Percentiles rank a stretch among this genome's conserved stretches.
Conservation (phyloP, 2,329 filamentous ascomycete species). For the Colletotrichum tropicicola region DNA sequence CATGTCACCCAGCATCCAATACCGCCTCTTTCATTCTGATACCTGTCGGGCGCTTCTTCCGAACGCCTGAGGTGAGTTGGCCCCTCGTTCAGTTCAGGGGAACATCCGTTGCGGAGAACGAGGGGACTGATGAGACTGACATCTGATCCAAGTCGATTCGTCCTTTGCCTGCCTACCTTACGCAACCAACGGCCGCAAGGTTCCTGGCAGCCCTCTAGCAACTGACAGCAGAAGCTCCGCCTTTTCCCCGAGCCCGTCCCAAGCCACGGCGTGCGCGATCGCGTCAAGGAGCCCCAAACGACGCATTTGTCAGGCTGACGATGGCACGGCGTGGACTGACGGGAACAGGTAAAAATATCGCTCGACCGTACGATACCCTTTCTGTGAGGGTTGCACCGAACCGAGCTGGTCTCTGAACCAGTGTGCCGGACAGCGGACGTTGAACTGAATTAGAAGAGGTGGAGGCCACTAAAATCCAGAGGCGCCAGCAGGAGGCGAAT, state of each 20-base stretch:
- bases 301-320: constrained; percentile 13
- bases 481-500: constrained; percentile 10
- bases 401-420: constrained; percentile 9
- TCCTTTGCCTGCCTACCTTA: too few species aligned
- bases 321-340: constrained; percentile 2
- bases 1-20: neutral
- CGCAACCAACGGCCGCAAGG: too few species aligned
- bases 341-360: constrained; percentile 1
- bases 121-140: constrained; percentile 13
- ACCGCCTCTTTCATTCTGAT: constrained; percentile 14
- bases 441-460: constrained; percentile 26
- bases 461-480: constrained; percentile 21
- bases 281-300: neutral
- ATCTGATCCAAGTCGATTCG: constrained; percentile 1
- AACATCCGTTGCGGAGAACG: too few species aligned
- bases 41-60: constrained; percentile 14
- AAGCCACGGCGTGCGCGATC: neutral
- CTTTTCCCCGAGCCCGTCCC: neutral
- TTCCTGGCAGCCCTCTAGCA: too few species aligned
- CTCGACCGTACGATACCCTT: constrained; percentile 15
- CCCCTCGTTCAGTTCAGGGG: neutral
- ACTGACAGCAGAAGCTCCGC: constrained; percentile 1
- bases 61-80: neutral
- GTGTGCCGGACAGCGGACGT: constrained; percentile 22
- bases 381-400: constrained; percentile 16